Evolutionary conservation across 2,329 filamentous ascomycete genomes (phyloP), one percentile per base, ranked within the genome.

Genomic region (Arthrocladium fulminans): DNA sequence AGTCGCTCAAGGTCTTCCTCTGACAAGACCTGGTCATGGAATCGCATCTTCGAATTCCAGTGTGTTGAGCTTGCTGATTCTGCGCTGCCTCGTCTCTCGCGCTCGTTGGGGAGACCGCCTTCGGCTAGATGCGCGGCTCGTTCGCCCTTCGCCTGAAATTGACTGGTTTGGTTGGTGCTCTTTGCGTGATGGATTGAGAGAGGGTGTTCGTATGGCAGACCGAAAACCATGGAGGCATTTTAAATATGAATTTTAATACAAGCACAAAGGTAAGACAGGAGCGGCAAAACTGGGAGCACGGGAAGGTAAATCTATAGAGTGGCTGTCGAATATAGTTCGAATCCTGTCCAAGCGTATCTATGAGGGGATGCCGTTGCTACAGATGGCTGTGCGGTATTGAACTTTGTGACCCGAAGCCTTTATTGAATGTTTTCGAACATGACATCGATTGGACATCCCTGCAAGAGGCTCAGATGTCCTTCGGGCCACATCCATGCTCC

Each of bases 1-100:
- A 79, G 64, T 34, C 71, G 69, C 54, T 77, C 72, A 51, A 76
- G 77, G 44, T 71, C 68, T 35, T 51, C 45, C 25, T 54, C 45
- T n/a, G 45, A 32, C 13, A 42, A 7, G 19, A 42, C 23, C 23
- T 27, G 47, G 49, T 42, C 48, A 45, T 42, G 50, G 48, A 47
- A 19, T 30, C 49, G 46, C 55, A 53, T 57, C 4, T 48, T 51
- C 27, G 22, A n/a, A 43, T n/a, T n/a, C n/a, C n/a, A 22, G 19
- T 27, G n/a, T 39, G 23, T 6, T n/a, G 15, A 20, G 7, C 32
- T 39, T 34, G 15, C 13, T 27, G 5, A 27, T 25, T 27, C 8
- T 43, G 40, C 15, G 6, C 23, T 43, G 10, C 9, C 41, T 32
- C 10, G 41, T 17, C 19, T 17, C 41, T 44, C 12, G 7, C 29